A percentile compares a stretch with the other conserved stretches of the same genome.
These are phyloP conservation scores for Saccharomyces mikatae DNA, from an alignment of 805 yeast species.

Conservation along the genomic window DNA sequence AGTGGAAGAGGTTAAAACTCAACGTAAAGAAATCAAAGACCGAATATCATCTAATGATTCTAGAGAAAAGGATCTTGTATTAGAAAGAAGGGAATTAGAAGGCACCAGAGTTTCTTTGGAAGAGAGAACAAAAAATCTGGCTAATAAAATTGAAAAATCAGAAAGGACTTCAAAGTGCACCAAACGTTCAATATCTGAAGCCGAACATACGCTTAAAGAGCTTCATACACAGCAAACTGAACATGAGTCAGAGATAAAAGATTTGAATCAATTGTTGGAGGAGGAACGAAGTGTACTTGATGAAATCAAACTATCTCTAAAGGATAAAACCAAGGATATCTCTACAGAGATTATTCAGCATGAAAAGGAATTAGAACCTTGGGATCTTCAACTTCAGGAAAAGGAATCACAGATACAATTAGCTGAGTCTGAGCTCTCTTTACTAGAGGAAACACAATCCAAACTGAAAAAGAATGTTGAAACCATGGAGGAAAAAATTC, in stretches of 20 bases:
- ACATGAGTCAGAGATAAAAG: conserved; percentile 37
- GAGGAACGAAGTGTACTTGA: conserved; percentile 52
- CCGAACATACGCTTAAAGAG: conserved; percentile 40
- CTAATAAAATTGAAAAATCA: conserved; percentile 49
- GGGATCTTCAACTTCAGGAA: conserved; percentile 59
- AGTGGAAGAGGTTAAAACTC: conserved; percentile 27
- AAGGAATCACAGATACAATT: conserved; percentile 58
- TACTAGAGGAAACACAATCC: conserved; percentile 41
- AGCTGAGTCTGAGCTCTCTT: conserved; percentile 56
- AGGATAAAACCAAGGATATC: conserved; percentile 64
- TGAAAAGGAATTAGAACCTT: conserved; percentile 71
- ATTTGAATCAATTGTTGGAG: conserved; percentile 39
- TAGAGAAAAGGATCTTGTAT: conserved; percentile 22
- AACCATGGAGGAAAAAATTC: conserved; percentile 37
- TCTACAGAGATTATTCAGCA: conserved; percentile 55
- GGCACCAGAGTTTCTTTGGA: conserved; percentile 60
- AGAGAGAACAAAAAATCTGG: conserved; percentile 65
- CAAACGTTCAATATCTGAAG: conserved; percentile 36
- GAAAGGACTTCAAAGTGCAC: conserved; percentile 46
- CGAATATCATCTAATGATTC: conserved; percentile 23
- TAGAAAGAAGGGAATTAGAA: conserved; percentile 34
- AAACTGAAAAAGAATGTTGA: conserved; percentile 39
- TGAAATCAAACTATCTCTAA: conserved; percentile 54
- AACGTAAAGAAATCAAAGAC: conserved; percentile 18
- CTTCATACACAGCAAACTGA: conserved; percentile 39